These are phyloP conservation scores for Arachis stenosperma DNA, from an alignment of 306 rosid species.

Conservation along the genomic window DNA sequence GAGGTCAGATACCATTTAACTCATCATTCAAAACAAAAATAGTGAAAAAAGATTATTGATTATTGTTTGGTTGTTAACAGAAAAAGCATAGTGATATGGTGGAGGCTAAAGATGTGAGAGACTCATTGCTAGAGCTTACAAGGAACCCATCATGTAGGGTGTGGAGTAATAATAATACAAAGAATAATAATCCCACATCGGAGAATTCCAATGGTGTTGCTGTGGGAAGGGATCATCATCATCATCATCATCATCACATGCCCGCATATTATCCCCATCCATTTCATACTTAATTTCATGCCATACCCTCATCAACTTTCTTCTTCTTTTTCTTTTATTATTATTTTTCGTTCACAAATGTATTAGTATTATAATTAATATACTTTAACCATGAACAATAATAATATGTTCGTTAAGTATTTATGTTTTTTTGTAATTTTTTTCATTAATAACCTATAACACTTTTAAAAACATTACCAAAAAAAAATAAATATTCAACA, in stretches of 20 bases:
- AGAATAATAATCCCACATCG: not conserved
- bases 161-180: conserved; percentile 49
- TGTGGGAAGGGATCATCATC: conserved; percentile 47
- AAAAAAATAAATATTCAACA: too few relatives aligned
- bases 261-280: conserved; percentile 51
- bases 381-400: too few relatives aligned
- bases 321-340: not conserved
- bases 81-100: conserved; percentile 71
- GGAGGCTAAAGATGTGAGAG: conserved; percentile 79
- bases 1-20: conserved; percentile 49
- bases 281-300: conserved; percentile 44
- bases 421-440: too few relatives aligned
- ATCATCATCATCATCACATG: conserved; percentile 47
- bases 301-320: conserved; percentile 15
- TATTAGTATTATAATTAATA: too few relatives aligned
- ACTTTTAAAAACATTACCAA: too few relatives aligned
- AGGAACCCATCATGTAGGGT: conserved; percentile 60
- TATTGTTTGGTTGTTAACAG: conserved; percentile 44
- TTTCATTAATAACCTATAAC: too few relatives aligned
- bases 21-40: too few relatives aligned
- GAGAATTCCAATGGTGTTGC: conserved; percentile 41
- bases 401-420: too few relatives aligned
- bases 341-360: too few relatives aligned
- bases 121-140: conserved; percentile 73
- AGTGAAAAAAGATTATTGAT: not conserved